phyloP scores from a whole-genome alignment of 2,329 filamentous ascomycete genomes.

The Phialocephala sp. region DNA sequence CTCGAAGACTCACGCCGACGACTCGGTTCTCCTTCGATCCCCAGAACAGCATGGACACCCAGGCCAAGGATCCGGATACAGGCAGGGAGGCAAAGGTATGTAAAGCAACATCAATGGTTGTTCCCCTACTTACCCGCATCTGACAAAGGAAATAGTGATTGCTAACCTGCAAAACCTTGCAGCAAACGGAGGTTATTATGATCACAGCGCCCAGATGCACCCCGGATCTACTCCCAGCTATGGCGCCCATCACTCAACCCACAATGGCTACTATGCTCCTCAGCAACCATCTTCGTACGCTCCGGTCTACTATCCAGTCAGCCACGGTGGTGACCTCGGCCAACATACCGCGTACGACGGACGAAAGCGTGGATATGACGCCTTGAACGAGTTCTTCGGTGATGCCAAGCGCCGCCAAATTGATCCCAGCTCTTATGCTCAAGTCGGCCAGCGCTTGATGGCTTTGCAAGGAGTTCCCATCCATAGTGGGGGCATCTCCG shows the following conservation, averaged over 20 bases:
- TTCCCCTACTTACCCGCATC: constrained; percentile 34
- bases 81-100: constrained; percentile 51
- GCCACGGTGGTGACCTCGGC: constrained; percentile 67
- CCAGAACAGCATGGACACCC: constrained; percentile 41
- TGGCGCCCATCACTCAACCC: constrained; percentile 59
- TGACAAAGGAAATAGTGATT: constrained; percentile 39
- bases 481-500: constrained; percentile 57
- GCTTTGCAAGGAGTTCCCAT: constrained; percentile 76
- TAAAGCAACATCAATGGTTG: constrained; percentile 36
- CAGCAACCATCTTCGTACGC: constrained; percentile 62
- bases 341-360: constrained; percentile 70
- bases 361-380: constrained; percentile 85
- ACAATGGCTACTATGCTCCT: constrained; percentile 57
- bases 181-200: constrained; percentile 58
- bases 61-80: constrained; percentile 52
- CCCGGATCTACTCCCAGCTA: constrained; percentile 57
- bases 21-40: constrained; percentile 71
- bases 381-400: constrained; percentile 91
- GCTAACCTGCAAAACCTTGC: constrained; percentile 43
- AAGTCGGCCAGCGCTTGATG: constrained; percentile 87
- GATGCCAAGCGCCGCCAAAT: constrained; percentile 91
- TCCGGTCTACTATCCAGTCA: constrained; percentile 79
- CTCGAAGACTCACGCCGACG: constrained; percentile 83
- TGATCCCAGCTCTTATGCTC: constrained; percentile 86
- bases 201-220: constrained; percentile 67